These are phyloP conservation scores for Populus deltoides DNA, from an alignment of 345 rosid species.

Conservation along the genomic window DNA sequence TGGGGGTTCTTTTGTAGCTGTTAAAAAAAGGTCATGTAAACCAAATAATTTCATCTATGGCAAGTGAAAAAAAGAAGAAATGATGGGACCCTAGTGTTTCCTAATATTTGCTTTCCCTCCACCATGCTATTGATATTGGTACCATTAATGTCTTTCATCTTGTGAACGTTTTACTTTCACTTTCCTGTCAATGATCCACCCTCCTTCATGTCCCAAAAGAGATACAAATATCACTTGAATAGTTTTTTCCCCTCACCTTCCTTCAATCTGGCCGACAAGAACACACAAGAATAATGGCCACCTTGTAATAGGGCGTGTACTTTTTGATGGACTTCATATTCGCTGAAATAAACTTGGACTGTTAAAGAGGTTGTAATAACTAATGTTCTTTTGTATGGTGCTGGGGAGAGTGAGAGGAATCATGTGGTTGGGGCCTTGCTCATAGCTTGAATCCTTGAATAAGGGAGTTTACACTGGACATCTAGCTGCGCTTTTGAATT, in stretches of 20 bases:
- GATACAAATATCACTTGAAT: too few species aligned
- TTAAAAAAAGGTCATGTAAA: background rate
- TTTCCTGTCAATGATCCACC: background rate
- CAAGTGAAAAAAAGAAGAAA: background rate
- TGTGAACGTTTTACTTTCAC: conserved; percentile 2
- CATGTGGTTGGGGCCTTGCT: background rate
- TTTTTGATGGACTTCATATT: background rate
- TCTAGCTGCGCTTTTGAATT: background rate
- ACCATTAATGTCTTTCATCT: conserved; percentile 12
- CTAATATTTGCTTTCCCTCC: background rate
- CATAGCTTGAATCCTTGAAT: background rate
- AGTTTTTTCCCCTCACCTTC: too few species aligned
- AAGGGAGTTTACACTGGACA: background rate
- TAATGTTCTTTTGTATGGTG: too few species aligned
- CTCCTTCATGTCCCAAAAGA: background rate
- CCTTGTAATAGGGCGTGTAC: background rate
- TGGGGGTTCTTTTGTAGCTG: background rate
- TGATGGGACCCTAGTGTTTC: conserved; percentile 18
- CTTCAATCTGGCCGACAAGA: background rate
- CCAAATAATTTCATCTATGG: background rate
- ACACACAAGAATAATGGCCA: background rate
- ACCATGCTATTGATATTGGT: background rate
- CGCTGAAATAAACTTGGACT: background rate
- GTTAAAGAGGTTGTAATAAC: too few species aligned
- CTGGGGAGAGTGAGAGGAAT: too few species aligned